Conservation (phyloP, 345 rosid species). For the Combretum micranthum region DNA sequence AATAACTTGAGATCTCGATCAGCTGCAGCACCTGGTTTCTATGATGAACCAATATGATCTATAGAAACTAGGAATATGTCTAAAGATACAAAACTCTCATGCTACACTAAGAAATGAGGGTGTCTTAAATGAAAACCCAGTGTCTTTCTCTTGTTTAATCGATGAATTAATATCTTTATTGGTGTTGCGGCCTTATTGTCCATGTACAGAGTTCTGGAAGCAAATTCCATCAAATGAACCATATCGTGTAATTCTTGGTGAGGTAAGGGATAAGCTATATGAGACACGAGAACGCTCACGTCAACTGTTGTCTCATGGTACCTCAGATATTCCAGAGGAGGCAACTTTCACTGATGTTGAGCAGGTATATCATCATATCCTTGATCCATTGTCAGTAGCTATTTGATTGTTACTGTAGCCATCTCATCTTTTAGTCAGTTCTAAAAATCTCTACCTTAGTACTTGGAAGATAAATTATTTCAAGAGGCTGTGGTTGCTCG, state of each 20-base stretch:
- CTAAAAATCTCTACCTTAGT: too few species aligned
- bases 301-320: constrained; percentile 36
- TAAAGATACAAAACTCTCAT: too few species aligned
- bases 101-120: too few species aligned
- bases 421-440: neutral
- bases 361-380: constrained; percentile 27
- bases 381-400: neutral
- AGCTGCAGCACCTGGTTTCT: too few species aligned
- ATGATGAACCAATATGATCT: too few species aligned
- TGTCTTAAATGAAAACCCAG: too few species aligned
- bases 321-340: constrained; percentile 60
- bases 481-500: too few species aligned
- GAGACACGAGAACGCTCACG: constrained; percentile 61
- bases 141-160: neutral
- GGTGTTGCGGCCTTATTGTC: neutral
- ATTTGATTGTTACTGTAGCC: neutral
- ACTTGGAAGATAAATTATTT: too few species aligned
- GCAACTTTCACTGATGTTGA: constrained; percentile 41
- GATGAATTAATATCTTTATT: neutral
- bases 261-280: constrained; percentile 58
- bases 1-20: too few species aligned
- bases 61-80: too few species aligned
- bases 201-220: constrained; percentile 73
- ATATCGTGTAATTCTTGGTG: constrained; percentile 64
- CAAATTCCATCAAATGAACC: constrained; percentile 53